These are phyloP conservation scores for Boletus pseudo-olivaceus DNA, from an alignment of 768 basidiomycete genomes.

Conservation along the genomic window DNA sequence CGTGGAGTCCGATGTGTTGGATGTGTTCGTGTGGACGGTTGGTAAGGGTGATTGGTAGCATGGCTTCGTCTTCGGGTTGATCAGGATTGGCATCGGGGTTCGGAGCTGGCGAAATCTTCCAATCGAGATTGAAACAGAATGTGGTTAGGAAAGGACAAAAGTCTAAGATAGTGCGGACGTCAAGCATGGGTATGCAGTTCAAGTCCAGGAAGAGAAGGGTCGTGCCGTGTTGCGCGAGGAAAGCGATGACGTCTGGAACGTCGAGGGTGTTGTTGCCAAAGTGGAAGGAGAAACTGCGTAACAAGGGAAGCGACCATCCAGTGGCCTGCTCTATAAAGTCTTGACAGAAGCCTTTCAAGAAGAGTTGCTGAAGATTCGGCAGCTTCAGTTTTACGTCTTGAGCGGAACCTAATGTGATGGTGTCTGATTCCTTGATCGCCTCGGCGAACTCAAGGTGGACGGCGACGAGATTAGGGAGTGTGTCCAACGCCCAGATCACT, in stretches of 20 bases:
- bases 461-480: conserved; percentile 53
- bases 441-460: conserved; percentile 51
- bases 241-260: conserved; percentile 55
- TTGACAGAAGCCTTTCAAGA: conserved; percentile 54
- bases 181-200: conserved; percentile 52
- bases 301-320: conserved; percentile 63
- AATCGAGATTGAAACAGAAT: conserved; percentile 74
- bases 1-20: conserved; percentile 63
- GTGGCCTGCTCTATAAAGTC: conserved; percentile 69
- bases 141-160: conserved; percentile 59
- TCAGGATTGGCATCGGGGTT: conserved; percentile 17
- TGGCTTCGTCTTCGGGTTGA: conserved; percentile 25
- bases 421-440: conserved; percentile 36
- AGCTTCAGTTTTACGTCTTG: conserved; percentile 51
- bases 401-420: conserved; percentile 58
- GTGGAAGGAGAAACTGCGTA: conserved; percentile 57
- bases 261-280: conserved; percentile 36
- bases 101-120: conserved; percentile 43
- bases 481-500: conserved; percentile 69
- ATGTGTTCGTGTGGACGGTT: conserved; percentile 55
- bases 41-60: conserved; percentile 39
- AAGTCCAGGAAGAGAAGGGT: conserved; percentile 64
- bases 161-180: conserved; percentile 58
- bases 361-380: conserved; percentile 58
- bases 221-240: conserved; percentile 57